These are phyloP conservation scores for Ganoderma multipileum DNA, from an alignment of 1,284 basidiomycete genomes.

Conservation along the genomic window DNA sequence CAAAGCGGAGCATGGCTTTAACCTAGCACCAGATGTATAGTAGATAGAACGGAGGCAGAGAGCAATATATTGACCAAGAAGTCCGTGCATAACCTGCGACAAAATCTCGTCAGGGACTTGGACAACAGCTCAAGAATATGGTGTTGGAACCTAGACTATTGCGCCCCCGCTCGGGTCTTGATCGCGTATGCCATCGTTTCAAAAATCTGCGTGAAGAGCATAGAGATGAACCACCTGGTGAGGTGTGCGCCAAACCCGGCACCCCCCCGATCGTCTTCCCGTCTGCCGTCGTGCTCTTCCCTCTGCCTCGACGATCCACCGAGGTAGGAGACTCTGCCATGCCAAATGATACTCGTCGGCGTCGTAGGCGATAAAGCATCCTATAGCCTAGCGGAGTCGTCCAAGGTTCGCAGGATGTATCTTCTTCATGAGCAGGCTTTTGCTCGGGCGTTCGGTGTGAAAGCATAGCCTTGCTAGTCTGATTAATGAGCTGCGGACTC, in stretches of 20 bases:
- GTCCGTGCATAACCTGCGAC: not conserved
- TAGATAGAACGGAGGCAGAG: not conserved
- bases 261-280: constrained; percentile 67
- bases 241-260: constrained; percentile 61
- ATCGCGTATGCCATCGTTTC: constrained; percentile 63
- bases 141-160: not conserved
- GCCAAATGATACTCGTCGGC: constrained; percentile 49
- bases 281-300: constrained; percentile 56
- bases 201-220: constrained; percentile 54
- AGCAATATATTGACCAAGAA: not conserved
- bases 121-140: not conserved
- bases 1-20: not conserved
- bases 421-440: constrained; percentile 55
- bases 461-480: constrained; percentile 45
- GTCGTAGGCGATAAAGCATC: constrained; percentile 51
- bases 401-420: constrained; percentile 66
- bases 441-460: constrained; percentile 58
- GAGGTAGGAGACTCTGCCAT: too few relatives aligned
- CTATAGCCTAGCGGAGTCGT: constrained; percentile 38
- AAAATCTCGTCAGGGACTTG: not conserved
- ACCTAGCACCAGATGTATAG: not conserved
- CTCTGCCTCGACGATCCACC: constrained; percentile 50
- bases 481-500: constrained; percentile 56
- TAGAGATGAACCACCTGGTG: constrained; percentile 53
- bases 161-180: constrained; percentile 58